Percentiles rank a stretch among this genome's conserved stretches.
These are phyloP conservation scores for Physcia stellaris DNA, from an alignment of 495 filamentous ascomycete species.

Conservation along the genomic window DNA sequence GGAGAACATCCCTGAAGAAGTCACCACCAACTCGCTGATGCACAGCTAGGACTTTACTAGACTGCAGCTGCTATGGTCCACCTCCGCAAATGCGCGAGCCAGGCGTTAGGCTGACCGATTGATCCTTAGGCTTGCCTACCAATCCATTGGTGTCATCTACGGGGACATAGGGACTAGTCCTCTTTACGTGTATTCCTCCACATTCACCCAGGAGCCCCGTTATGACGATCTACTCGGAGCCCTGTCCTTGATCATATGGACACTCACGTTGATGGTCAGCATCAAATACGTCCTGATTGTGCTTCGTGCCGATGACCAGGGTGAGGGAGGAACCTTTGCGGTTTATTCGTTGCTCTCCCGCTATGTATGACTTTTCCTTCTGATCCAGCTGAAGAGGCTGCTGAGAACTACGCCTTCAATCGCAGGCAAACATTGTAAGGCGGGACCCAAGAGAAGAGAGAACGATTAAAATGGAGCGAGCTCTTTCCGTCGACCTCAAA, in stretches of 20 bases:
- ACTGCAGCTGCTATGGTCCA: constrained; percentile 11
- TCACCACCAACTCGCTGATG: neutral
- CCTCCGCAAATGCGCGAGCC: neutral
- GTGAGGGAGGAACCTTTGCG: constrained; percentile 65
- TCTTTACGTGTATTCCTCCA: constrained; percentile 60
- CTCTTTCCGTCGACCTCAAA: constrained; percentile 39
- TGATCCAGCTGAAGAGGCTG: neutral
- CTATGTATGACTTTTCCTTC: constrained; percentile 39
- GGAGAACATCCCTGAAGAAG: too few species aligned
- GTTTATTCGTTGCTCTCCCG: constrained; percentile 57
- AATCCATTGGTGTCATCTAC: constrained; percentile 60
- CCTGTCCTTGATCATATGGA: constrained; percentile 62
- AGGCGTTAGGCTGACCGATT: constrained; percentile 9
- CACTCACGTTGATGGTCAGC: constrained; percentile 57
- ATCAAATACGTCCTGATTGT: constrained; percentile 62
- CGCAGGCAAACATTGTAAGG: constrained; percentile 39
- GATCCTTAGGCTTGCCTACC: constrained; percentile 46
- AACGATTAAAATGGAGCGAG: constrained; percentile 46
- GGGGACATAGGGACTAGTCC: constrained; percentile 68
- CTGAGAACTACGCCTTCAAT: neutral
- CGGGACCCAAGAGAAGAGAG: constrained; percentile 42
- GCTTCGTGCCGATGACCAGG: constrained; percentile 58
- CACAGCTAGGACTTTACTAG: constrained; percentile 8
- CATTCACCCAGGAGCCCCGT: constrained; percentile 42
- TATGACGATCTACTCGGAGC: constrained; percentile 53